Evolutionary conservation across 2,329 filamentous ascomycete species (phyloP).

Genomic region (Verticillium klebahnii): DNA sequence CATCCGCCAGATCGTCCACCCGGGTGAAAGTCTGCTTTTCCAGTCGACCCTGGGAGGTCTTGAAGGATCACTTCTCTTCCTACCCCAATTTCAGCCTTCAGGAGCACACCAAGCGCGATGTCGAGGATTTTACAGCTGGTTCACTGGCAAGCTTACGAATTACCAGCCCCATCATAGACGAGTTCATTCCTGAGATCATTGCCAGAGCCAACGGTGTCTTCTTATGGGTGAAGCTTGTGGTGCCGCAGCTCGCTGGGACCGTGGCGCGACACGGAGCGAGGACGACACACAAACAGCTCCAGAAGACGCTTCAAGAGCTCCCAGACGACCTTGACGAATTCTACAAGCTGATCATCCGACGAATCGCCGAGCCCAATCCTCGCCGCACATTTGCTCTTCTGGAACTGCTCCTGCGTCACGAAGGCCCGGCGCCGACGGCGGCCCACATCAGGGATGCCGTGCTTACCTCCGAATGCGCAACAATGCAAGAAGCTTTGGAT

Average conservation of each 20-base stretch:
- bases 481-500: neutral
- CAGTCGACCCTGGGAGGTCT: constrained; percentile 21
- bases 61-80: constrained; percentile 10
- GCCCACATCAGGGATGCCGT: neutral
- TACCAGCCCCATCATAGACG: neutral
- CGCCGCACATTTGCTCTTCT: neutral
- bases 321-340: constrained; percentile 12
- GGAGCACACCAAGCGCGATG: constrained; percentile 12
- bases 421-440: neutral
- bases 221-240: constrained; percentile 14
- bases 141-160: neutral
- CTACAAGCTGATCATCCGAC: constrained; percentile 2
- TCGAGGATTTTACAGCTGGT: constrained; percentile 6
- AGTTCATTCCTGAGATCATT: constrained; percentile 7
- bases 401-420: neutral
- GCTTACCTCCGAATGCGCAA: neutral
- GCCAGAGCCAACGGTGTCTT: constrained; percentile 14
- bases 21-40: constrained; percentile 23
- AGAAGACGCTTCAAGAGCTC: constrained; percentile 2
- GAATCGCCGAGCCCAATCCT: neutral
- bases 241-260: constrained; percentile 1
- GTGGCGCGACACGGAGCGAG: constrained; percentile 6
- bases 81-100: constrained; percentile 9
- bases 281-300: constrained; percentile 7
- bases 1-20: neutral